Conservation (phyloP, 2,329 filamentous ascomycete species). For the Aspergillus piperis region DNA sequence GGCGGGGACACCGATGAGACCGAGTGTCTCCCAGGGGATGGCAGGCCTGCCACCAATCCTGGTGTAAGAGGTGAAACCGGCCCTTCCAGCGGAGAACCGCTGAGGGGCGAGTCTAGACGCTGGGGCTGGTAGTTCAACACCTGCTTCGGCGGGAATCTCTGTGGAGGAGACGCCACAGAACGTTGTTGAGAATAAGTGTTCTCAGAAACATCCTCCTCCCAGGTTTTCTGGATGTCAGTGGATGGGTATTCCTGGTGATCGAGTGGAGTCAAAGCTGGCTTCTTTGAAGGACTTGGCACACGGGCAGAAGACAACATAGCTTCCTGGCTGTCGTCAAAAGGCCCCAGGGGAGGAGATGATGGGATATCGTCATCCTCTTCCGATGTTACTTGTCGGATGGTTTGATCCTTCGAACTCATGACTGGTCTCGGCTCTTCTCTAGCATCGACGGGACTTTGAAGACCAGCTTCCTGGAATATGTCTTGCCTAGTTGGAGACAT, state of each 20-base stretch:
- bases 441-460: constrained; percentile 25
- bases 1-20: constrained; percentile 63
- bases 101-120: constrained; percentile 68
- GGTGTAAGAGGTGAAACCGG: constrained; percentile 54
- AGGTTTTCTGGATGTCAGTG: constrained; percentile 19
- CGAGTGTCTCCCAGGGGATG: constrained; percentile 67
- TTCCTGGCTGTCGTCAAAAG: constrained; percentile 24
- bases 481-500: constrained; percentile 44
- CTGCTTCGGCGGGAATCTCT: constrained; percentile 29
- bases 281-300: constrained; percentile 28
- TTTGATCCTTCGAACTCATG: constrained; percentile 28
- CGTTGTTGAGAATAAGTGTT: constrained; percentile 17
- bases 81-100: constrained; percentile 60
- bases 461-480: constrained; percentile 34
- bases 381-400: constrained; percentile 40
- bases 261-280: constrained; percentile 22
- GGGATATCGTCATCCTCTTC: constrained; percentile 29
- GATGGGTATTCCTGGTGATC: constrained; percentile 22
- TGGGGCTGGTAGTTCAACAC: constrained; percentile 44
- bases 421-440: constrained; percentile 23
- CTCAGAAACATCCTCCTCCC: constrained; percentile 14
- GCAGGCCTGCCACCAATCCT: constrained; percentile 68
- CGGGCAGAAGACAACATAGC: constrained; percentile 23
- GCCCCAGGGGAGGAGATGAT: constrained; percentile 21
- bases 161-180: constrained; percentile 32